Evolutionary conservation across 345 rosid species (phyloP), one percentile per base, ranked within the genome.

Genomic region (Sonneratia caseolaris): DNA sequence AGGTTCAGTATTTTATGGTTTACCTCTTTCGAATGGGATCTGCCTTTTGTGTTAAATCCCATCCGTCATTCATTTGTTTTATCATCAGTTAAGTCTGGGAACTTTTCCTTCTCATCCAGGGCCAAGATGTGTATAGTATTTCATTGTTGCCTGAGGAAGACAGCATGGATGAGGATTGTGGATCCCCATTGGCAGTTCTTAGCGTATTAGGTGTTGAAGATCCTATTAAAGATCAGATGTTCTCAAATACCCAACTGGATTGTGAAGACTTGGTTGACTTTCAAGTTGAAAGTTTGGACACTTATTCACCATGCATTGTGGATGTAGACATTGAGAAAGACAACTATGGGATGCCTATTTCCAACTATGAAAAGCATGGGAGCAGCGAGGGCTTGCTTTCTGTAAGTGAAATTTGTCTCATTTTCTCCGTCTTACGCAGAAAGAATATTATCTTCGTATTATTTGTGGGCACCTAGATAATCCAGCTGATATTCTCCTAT

Each of bases 121-220:
- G 81, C 53, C 78, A 81, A 81, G 91, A 86, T 68, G 83, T 82
- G 68, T 86, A 84, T 75, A 86, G 84, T 74, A 80, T 88, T 80
- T 84, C 97, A 32, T 77, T 86, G 75, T 70, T 89, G 75, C 89
- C 96, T 2, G 93, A 86, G 55, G 84, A 83, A 84, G 89, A 78
- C 56, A 80, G 76, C 37, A 62, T 65, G 18, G 78, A 76, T 67
- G 78, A 88, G 6, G 71, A 74, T 21, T 76, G 81, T 73, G 69
- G 79, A 57, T 82, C 89, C 0, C 82, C 79, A 76, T 81, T 86
- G 55, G 79, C 92, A 15, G 77, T 87, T 81, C 76, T 93, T 72
- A 83, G 92, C 80, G 81, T 91, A 67, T 68, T 94, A 47, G 88
- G 84, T 77, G 83, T 93, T 78, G 84, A 87, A n/a, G 81, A 79